Percentiles rank a stretch among this genome's conserved stretches.
Evolutionary conservation across 2,329 filamentous ascomycete genomes (phyloP).

Genomic region (Xylaria sp.): DNA sequence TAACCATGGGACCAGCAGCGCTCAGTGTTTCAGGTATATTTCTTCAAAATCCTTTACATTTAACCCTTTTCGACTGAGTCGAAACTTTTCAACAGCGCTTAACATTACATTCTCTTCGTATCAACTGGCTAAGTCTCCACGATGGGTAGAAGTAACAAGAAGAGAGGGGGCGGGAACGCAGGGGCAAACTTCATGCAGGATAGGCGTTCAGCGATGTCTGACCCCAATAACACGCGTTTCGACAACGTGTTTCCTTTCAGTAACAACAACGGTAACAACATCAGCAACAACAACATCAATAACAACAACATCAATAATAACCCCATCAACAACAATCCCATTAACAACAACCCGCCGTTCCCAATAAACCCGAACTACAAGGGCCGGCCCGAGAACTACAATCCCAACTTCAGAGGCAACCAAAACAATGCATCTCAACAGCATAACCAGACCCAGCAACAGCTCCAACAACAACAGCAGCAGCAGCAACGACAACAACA

Average conservation of each 20-base stretch:
- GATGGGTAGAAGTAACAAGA: not conserved
- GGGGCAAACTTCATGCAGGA: too few species aligned
- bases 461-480: too few species aligned
- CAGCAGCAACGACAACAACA: not conserved
- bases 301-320: too few species aligned
- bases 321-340: not conserved
- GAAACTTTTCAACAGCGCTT: not conserved
- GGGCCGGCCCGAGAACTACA: slow-evolving; percentile 1
- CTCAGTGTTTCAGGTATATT: not conserved
- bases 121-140: not conserved
- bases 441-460: not conserved
- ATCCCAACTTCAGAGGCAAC: not conserved
- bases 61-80: not conserved
- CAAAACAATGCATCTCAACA: not conserved
- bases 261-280: too few species aligned
- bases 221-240: too few species aligned
- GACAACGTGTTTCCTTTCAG: too few species aligned
- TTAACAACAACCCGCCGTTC: not conserved
- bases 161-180: not conserved
- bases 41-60: not conserved
- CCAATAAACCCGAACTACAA: slow-evolving; percentile 1
- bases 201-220: too few species aligned
- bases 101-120: not conserved
- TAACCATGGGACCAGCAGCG: not conserved
- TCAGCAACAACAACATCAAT: not conserved